Evolutionary conservation across 2,329 filamentous ascomycete genomes (phyloP).

Genomic region (Colletotrichum agaves): DNA sequence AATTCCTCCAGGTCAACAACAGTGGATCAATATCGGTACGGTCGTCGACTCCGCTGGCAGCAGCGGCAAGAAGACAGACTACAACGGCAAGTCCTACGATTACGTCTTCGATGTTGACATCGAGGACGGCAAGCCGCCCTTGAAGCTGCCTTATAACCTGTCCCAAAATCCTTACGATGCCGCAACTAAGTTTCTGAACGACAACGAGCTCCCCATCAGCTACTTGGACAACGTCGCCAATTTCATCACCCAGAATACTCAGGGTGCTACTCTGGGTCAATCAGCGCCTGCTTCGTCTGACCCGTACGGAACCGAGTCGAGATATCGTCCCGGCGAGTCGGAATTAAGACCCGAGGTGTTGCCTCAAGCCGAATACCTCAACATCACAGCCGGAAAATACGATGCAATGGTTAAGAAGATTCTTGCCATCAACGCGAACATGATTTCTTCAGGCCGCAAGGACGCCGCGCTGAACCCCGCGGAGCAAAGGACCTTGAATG

Average conservation of each 20-base stretch:
- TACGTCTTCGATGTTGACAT: constrained; percentile 98
- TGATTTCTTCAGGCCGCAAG: constrained; percentile 78
- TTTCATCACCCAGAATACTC: constrained; percentile 90
- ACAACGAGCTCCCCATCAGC: constrained; percentile 86
- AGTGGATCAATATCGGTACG: constrained; percentile 92
- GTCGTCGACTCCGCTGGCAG: constrained; percentile 91
- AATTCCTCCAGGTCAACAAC: constrained; percentile 60
- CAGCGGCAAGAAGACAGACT: constrained; percentile 79
- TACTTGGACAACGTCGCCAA: constrained; percentile 94
- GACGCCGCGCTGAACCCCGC: constrained; percentile 78
- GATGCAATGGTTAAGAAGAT: constrained; percentile 82
- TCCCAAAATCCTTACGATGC: constrained; percentile 93
- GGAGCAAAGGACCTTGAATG: constrained; percentile 72
- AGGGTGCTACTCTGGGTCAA: constrained; percentile 84
- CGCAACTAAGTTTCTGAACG: constrained; percentile 88
- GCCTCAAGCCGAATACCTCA: constrained; percentile 83
- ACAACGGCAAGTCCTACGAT: constrained; percentile 90
- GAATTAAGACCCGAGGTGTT: constrained; percentile 77
- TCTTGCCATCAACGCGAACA: constrained; percentile 76
- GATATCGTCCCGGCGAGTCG: constrained; percentile 82
- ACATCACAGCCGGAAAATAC: constrained; percentile 79
- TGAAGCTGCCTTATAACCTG: constrained; percentile 94
- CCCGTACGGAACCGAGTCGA: constrained; percentile 80
- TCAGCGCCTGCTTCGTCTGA: constrained; percentile 65
- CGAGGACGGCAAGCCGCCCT: constrained; percentile 89